Conservation (phyloP, 352 stramenopile species). For the Pythium pectinolyticum region DNA sequence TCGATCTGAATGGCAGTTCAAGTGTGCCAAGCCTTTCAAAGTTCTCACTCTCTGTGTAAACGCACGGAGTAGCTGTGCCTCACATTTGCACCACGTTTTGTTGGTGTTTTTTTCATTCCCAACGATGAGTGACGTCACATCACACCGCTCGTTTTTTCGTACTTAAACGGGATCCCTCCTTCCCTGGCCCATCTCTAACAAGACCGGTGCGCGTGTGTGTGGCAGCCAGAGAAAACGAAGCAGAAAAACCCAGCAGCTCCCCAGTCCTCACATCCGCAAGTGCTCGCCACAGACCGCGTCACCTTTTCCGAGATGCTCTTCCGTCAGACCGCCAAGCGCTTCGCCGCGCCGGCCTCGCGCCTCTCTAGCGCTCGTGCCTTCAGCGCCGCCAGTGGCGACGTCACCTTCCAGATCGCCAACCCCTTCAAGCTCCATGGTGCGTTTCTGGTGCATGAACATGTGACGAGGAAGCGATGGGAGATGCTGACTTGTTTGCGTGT, state of each 20-base stretch:
- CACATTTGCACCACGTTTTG: not conserved
- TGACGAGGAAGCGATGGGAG: not conserved
- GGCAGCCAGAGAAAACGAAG: constrained; percentile 40
- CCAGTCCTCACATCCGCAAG: constrained; percentile 23
- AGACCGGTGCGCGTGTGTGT: constrained; percentile 15
- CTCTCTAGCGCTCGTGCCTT: constrained; percentile 48
- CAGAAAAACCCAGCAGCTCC: constrained; percentile 36
- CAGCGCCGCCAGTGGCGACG: constrained; percentile 56
- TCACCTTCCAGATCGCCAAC: constrained; percentile 67
- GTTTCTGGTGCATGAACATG: constrained; percentile 10
- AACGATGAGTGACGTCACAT: constrained; percentile 14
- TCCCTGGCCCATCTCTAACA: constrained; percentile 13
- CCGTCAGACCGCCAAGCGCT: constrained; percentile 52
- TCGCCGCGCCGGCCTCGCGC: constrained; percentile 32
- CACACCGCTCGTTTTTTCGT: constrained; percentile 6
- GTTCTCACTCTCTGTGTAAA: not conserved
- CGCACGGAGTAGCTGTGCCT: not conserved
- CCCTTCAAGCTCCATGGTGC: constrained; percentile 84
- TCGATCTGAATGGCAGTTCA: too few species aligned
- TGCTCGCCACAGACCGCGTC: not conserved
- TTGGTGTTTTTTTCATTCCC: not conserved
- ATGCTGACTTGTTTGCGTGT: not conserved
- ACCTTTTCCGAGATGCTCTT: constrained; percentile 46
- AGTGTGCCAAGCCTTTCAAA: too few species aligned
- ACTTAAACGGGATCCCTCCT: constrained; percentile 10